Evolutionary conservation across 495 filamentous ascomycete genomes (phyloP).

Genomic region (Articulospora tetracladia): DNA sequence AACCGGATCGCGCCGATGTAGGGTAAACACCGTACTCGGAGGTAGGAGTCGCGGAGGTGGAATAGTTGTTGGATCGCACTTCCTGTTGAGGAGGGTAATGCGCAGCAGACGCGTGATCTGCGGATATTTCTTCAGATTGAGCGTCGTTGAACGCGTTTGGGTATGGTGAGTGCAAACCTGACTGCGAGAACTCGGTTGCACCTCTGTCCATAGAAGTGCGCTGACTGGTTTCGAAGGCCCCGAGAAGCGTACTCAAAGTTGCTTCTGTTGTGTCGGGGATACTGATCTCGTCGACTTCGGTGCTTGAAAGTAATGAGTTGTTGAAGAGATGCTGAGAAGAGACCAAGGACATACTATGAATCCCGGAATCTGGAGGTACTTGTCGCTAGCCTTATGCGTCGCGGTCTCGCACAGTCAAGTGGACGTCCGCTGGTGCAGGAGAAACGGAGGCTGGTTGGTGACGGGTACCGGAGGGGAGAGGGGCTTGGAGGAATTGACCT

Average conservation of each 20-base stretch:
- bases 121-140: conserved; percentile 74
- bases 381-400: conserved; percentile 9
- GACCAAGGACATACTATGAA: conserved; percentile 41
- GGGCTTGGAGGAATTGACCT: neutral
- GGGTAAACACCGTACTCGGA: conserved; percentile 85
- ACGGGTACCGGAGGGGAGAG: conserved; percentile 10
- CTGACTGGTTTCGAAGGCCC: conserved; percentile 26
- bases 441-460: neutral
- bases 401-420: neutral
- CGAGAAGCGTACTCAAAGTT: conserved; percentile 30
- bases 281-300: conserved; percentile 18
- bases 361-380: conserved; percentile 13
- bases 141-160: conserved; percentile 62
- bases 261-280: conserved; percentile 28
- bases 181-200: conserved; percentile 91
- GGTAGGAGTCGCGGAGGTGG: conserved; percentile 76
- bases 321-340: conserved; percentile 30
- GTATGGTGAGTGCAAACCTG: conserved; percentile 93
- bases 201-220: conserved; percentile 79
- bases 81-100: conserved; percentile 71
- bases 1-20: conserved; percentile 71
- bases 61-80: conserved; percentile 65
- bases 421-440: neutral
- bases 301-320: conserved; percentile 30
- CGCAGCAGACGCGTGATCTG: conserved; percentile 87